A percentile compares a stretch with the other conserved stretches of the same genome.
These are phyloP conservation scores for Centella asiatica DNA, from an alignment of 129 eudicot species.

Conservation along the genomic window DNA sequence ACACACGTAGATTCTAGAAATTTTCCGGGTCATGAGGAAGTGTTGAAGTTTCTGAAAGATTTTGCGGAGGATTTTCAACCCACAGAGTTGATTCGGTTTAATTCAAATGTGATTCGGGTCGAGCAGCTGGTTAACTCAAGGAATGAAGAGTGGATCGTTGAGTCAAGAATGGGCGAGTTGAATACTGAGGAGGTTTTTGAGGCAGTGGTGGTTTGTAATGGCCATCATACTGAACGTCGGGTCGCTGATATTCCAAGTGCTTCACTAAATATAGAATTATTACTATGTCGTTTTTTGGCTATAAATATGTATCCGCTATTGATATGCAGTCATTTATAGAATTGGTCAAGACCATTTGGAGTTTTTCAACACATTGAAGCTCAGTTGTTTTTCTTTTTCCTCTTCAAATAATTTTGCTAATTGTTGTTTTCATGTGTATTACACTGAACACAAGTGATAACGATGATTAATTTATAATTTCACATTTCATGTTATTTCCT, in stretches of 20 bases:
- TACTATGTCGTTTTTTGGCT: too few species aligned
- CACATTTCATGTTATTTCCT: too few species aligned
- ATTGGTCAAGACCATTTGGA: too few species aligned
- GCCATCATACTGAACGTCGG: slow-evolving; percentile 41
- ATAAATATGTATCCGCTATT: too few species aligned
- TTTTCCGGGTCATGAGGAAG: slow-evolving; percentile 57
- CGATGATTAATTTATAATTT: too few species aligned
- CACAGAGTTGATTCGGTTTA: slow-evolving; percentile 35
- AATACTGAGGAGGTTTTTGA: slow-evolving; percentile 41
- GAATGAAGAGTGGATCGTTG: slow-evolving; percentile 40
- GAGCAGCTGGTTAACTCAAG: slow-evolving; percentile 20
- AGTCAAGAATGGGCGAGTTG: slow-evolving; percentile 24
- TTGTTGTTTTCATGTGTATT: too few species aligned
- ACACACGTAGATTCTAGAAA: slow-evolving; percentile 22
- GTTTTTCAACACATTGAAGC: too few species aligned
- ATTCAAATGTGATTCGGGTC: slow-evolving; percentile 41
- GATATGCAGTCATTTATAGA: too few species aligned
- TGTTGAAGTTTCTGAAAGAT: slow-evolving; percentile 38
- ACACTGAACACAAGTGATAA: too few species aligned
- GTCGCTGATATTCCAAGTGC: slow-evolving; percentile 54
- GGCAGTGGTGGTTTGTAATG: slow-evolving; percentile 60
- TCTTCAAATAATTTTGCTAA: too few species aligned
- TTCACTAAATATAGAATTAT: too few species aligned
- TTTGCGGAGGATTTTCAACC: slow-evolving; percentile 41
- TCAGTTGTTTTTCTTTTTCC: too few species aligned